Base-by-base conservation (phyloP, 345 rosid species). In the Salix caprea region DNA sequence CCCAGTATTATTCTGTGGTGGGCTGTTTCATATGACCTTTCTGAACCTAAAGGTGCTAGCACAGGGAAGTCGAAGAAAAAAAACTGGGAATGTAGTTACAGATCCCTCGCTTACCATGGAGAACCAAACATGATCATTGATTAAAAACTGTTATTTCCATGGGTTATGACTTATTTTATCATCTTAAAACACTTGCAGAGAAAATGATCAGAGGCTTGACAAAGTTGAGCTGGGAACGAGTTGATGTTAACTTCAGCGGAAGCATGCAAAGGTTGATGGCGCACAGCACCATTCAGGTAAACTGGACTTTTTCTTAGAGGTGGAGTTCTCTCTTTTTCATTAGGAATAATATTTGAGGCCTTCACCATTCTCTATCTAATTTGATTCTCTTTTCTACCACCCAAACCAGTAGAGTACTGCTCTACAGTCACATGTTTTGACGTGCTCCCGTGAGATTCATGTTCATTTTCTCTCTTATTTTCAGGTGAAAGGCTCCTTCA, bases 281-380 rank as follows among this genome's bases (percentile, higher is more conserved):
- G 37, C 97, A 92, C 81, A 87, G 11, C 76, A 88, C 97, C 70
- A 94, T 94, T 81, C 95, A 88, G 97, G 98, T 83, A 75, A 88
- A 89, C 78, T 39, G 60, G 23, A n/a, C 10, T 34, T 73, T 60
- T 69, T 26, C 24, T 40, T 37, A 6, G 9, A 52, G 58, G 52
- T 11, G 21, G 60, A 69, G 40, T 36, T 67, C 44, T 40, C 69
- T 52, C 10, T 34, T 73, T 60, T 12, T 24, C 56, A 34, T 34
- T 3, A 28, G 24, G 71, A 9, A 16, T 6, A 28, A 10, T 13
- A 39, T 42, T 39, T 23, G 6, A n/a, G 34, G 37, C 7, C 23
- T 19, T 58, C 1, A 19, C 34, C 12, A 1, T 64, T 48, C 19
- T 1, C 7, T 26, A n/a, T 58, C 56, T 44, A 44, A 18, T 73